Percentiles rank a stretch among this genome's conserved stretches.
Conservation (phyloP, 352 stramenopile genomes). For the Thalassiosira exigua region DNA sequence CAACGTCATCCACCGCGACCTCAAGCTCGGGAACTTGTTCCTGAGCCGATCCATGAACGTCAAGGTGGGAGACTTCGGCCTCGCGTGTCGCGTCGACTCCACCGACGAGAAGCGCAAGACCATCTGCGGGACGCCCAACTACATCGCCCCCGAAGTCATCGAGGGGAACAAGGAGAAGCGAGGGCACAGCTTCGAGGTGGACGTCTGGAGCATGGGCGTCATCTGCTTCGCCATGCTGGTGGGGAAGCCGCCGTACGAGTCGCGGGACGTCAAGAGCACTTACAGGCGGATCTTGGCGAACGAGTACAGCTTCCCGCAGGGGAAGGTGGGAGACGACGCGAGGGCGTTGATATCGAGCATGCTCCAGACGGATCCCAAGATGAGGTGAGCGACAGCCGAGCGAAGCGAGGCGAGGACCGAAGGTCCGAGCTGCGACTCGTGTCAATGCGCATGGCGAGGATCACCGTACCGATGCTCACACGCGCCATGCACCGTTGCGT, state of each 20-base stretch:
- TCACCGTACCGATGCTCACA: neutral
- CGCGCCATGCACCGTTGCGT: constrained; percentile 25
- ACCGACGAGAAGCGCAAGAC: constrained; percentile 93
- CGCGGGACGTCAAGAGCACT: constrained; percentile 96
- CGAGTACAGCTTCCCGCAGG: constrained; percentile 93
- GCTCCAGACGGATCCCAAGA: constrained; percentile 84
- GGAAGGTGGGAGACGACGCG: constrained; percentile 87
- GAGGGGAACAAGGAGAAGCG: constrained; percentile 89
- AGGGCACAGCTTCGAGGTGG: constrained; percentile 97
- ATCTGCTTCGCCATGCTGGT: constrained; percentile 98
- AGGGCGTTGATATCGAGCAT: constrained; percentile 85
- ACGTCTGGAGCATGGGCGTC: constrained; percentile 97
- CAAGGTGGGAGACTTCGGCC: constrained; percentile 96
- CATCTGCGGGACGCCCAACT: constrained; percentile 90
- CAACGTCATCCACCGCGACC: constrained; percentile 95
- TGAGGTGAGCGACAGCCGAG: constrained; percentile 56
- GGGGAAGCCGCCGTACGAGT: constrained; percentile 97
- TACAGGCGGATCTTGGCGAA: constrained; percentile 97
- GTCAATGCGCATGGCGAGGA: too few species aligned
- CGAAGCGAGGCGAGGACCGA: too few species aligned
- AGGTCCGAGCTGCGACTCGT: too few species aligned
- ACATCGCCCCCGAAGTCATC: constrained; percentile 88
- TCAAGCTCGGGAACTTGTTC: constrained; percentile 98
- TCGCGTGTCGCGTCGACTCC: constrained; percentile 89
- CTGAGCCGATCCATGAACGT: constrained; percentile 93